These are phyloP conservation scores for Penicillium odoratum DNA, from an alignment of 495 filamentous ascomycete species.

Conservation along the genomic window DNA sequence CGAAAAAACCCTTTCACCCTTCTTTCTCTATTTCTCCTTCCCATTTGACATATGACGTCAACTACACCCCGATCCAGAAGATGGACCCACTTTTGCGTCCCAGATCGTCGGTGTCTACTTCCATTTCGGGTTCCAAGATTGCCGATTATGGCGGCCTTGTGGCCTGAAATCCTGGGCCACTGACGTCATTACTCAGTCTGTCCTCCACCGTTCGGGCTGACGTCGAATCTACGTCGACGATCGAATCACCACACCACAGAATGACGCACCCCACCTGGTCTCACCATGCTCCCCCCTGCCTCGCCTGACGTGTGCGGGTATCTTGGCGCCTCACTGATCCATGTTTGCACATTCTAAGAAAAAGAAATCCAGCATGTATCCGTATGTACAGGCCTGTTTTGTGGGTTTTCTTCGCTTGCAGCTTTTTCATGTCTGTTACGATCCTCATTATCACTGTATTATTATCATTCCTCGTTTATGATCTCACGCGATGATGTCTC, in stretches of 20 bases:
- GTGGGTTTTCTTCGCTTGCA: constrained; percentile 21
- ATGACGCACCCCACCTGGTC: constrained; percentile 19
- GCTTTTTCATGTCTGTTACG: constrained; percentile 30
- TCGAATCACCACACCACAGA: constrained; percentile 13
- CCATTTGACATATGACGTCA: constrained; percentile 21
- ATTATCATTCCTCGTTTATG: constrained; percentile 26
- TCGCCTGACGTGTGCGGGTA: constrained; percentile 22
- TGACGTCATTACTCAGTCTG: constrained; percentile 18
- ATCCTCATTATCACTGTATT: constrained; percentile 17
- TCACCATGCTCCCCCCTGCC: constrained; percentile 7
- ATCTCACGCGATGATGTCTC: constrained; percentile 28
- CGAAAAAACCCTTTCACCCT: constrained; percentile 12
- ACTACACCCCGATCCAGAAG: constrained; percentile 9
- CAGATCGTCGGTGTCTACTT: constrained; percentile 21
- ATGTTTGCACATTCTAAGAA: constrained; percentile 12
- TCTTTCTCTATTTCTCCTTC: not conserved
- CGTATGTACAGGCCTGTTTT: constrained; percentile 20
- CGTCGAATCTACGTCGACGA: constrained; percentile 25
- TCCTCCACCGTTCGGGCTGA: constrained; percentile 14
- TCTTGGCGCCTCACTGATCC: constrained; percentile 17
- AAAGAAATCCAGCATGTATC: constrained; percentile 16
- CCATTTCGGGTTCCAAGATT: constrained; percentile 16
- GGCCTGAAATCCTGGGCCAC: constrained; percentile 19
- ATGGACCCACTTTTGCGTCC: constrained; percentile 6
- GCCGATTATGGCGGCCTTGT: constrained; percentile 15